Base-by-base conservation (phyloP, 2,329 filamentous ascomycete genomes). In the Thyridium curvatum region DNA sequence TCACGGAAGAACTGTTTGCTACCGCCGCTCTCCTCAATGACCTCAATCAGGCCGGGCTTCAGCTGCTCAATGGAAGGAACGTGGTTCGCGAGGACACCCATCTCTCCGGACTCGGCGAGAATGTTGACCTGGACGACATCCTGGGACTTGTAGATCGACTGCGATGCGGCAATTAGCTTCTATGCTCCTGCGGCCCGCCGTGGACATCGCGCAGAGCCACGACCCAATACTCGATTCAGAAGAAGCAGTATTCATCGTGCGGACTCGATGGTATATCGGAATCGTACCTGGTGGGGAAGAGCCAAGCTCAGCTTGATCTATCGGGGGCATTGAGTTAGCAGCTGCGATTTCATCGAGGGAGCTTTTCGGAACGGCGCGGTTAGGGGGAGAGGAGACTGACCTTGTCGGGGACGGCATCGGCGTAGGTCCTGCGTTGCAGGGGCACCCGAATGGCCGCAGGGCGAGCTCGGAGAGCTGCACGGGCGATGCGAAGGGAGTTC, bases 61-160 rank as follows among this genome's bases (percentile, higher is more conserved):
- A 98, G 78, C 77, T 98, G 93, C 78, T 98, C 93, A 62, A 98
- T 97, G 46, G 90, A 89, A 50, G 93, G 90, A 58, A 98, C 93
- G 80, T 98, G 93, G 78, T 93, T 94, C 65, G 93, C 93, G 62
- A 98, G 85, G 58, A 98, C 84, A 85, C 93, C 93, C 93, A 98
- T 98, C 58, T 97, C 93, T 65, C 93, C 93, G 47, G 90, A 94
- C 68, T 95, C 93, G 61, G 93, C 93, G 65, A 93, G 85, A 60
- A 98, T 84, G 80, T 98, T 98, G 76, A 98, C 93, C 76, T 98
- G 93, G 61, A 97, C 82, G 61, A 82, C 77, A 60, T 78, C 75
- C 58, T 79, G 71, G 53, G 71, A 81, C 66, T 77, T 77, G 74
- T 77, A 82, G 69, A 83, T 71, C 56, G 83, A 70, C 85, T 89